Evolutionary conservation across 2,329 filamentous ascomycete genomes (phyloP).

Genomic region (Pezicula rhizophila): DNA sequence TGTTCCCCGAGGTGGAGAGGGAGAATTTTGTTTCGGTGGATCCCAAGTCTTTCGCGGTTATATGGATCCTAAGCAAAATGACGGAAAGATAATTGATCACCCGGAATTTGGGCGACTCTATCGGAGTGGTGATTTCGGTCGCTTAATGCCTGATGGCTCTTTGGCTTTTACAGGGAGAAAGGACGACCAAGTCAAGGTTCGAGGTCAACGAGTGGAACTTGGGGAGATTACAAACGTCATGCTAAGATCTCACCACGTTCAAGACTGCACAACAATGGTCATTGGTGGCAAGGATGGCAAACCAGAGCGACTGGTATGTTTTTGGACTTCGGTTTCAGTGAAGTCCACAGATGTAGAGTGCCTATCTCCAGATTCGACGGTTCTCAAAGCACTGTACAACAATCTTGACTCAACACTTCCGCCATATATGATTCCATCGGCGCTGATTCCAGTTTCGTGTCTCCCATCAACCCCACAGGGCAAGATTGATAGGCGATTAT

Average conservation of each 20-base stretch:
- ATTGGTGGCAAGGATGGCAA: slow-evolving; percentile 34
- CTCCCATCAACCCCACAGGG: slow-evolving; percentile 70
- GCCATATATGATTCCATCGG: slow-evolving; percentile 72
- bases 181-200: slow-evolving; percentile 77
- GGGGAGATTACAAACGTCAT: slow-evolving; percentile 65
- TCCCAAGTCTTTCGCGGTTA: slow-evolving; percentile 75
- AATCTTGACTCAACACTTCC: slow-evolving; percentile 53
- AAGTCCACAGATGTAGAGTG: slow-evolving; percentile 11
- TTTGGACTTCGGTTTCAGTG: slow-evolving; percentile 50
- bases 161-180: slow-evolving; percentile 67
- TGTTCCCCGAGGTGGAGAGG: slow-evolving; percentile 65
- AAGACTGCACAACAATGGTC: slow-evolving; percentile 61
- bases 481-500: slow-evolving; percentile 59
- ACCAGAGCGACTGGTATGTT: slow-evolving; percentile 56
- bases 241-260: slow-evolving; percentile 42
- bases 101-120: slow-evolving; percentile 67
- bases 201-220: slow-evolving; percentile 74
- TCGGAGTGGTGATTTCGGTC: slow-evolving; percentile 74
- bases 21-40: slow-evolving; percentile 83
- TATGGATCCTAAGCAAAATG: slow-evolving; percentile 58
- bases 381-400: slow-evolving; percentile 44
- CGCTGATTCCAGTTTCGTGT: slow-evolving; percentile 61
- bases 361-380: slow-evolving; percentile 30
- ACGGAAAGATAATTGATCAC: slow-evolving; percentile 63
- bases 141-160: slow-evolving; percentile 71